phyloP scores from a whole-genome alignment of 2,329 filamentous ascomycete genomes.

The Rhinocladiella similis region DNA sequence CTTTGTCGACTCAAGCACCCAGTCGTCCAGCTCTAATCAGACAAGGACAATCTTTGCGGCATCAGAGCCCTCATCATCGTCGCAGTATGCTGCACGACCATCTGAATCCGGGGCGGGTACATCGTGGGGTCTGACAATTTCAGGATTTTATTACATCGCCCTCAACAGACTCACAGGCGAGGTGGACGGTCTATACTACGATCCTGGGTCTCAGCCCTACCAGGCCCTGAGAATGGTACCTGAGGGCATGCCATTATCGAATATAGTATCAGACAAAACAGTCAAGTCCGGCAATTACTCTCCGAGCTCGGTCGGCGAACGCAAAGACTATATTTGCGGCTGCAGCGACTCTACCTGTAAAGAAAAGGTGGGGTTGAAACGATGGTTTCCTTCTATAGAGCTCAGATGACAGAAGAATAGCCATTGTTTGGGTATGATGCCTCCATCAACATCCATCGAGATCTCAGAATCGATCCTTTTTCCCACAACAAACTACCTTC shows the following conservation, averaged over 20 bases:
- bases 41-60: conserved; percentile 17
- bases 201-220: conserved; percentile 51
- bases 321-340: no score
- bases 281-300: no score
- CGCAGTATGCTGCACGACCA: neutral
- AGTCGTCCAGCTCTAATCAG: conserved; percentile 2
- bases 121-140: conserved; percentile 49
- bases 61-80: neutral
- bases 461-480: no score
- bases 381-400: no score
- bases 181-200: conserved; percentile 52
- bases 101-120: conserved; percentile 15
- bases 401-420: no score
- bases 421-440: no score
- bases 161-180: conserved; percentile 46
- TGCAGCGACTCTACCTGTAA: no score
- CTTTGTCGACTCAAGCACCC: conserved; percentile 38
- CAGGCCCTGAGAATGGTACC: conserved; percentile 48
- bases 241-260: conserved; percentile 11
- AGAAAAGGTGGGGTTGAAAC: no score
- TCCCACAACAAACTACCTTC: no score
- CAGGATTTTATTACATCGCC: conserved; percentile 53
- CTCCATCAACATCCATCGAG: no score
- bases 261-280: no score
- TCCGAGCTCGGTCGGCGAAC: no score